Evolutionary conservation across 176 grass and related monocot species (phyloP), one percentile per base, ranked within the genome.

Genomic region (Miscanthus lutarioriparius): DNA sequence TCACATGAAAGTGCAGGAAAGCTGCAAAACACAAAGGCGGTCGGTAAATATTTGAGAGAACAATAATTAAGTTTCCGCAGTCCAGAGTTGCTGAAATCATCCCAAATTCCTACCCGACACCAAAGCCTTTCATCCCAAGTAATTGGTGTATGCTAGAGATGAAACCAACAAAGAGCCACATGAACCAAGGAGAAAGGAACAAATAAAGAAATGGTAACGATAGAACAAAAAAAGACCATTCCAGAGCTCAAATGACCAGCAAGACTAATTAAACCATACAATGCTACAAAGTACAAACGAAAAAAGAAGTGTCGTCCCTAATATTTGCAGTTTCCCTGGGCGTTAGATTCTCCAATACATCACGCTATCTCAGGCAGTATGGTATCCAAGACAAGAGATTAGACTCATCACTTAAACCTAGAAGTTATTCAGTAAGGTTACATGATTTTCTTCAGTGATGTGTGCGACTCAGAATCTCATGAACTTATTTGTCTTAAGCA

Each of bases 1-100:
- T 99, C 97, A 77, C 97, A 99, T 58, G 97, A 99, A 62, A 99
- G 93, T 58, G 97, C 91, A 66, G 97, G 93, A 83, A 99, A 99
- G 83, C 97, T 99, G 83, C 74, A 91, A 90, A 89, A 54, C 33
- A 82, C 12, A 64, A 39, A 73, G 20, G 40, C 40, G 71, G 6
- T 72, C 72, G 73, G 78, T 82, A 56, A 86, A 83, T 32, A 73
- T 63, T 65, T 84, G 70, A 80, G 62, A 25, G 56, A 70, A 77
- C 6, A 59, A 66, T 10, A 61, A 20, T 62, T 25, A 87, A 53
- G 30, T 23, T 71, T 64, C 13, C 13, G 3, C 61, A 71, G n/a
- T 35, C 32, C 40, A 26, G 40, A 36, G 56, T 85, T 76, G 49
- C 51, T n/a, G 8, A 85, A 83, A 51, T 89, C 70, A 75, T 74